Evolutionary conservation across 371 early-diverging fungal species (phyloP).

Genomic region (Syncephalastrum sp.): DNA sequence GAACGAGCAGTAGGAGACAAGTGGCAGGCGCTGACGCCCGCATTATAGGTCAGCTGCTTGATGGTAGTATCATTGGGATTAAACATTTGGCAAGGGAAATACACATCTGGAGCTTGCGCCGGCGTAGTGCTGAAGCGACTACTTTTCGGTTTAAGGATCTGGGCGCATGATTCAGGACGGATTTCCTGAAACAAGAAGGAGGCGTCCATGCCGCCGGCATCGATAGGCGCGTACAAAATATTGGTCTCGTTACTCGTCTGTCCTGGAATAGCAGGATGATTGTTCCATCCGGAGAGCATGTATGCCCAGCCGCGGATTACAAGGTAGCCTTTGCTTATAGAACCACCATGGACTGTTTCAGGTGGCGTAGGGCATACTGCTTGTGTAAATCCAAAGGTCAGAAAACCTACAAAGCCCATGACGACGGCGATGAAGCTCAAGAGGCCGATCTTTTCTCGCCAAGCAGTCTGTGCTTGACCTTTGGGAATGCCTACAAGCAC

Average conservation of each 20-base stretch:
- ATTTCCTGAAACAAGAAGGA: conserved; percentile 50
- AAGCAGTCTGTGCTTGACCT: conserved; percentile 65
- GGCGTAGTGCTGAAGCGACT: neutral
- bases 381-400: conserved; percentile 63
- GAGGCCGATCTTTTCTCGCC: conserved; percentile 85
- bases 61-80: conserved; percentile 44
- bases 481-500: conserved; percentile 38
- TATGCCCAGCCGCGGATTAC: conserved; percentile 59
- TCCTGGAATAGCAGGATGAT: conserved; percentile 46
- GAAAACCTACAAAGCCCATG: conserved; percentile 53
- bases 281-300: conserved; percentile 44
- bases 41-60: conserved; percentile 42
- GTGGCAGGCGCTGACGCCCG: neutral
- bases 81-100: conserved; percentile 72
- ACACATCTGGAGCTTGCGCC: conserved; percentile 37
- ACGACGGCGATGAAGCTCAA: conserved; percentile 61
- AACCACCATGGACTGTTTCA: conserved; percentile 24
- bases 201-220: conserved; percentile 65
- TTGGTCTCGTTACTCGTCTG: conserved; percentile 41
- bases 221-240: conserved; percentile 55
- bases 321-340: conserved; percentile 40
- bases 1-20: conserved; percentile 1
- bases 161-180: conserved; percentile 55
- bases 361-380: conserved; percentile 49
- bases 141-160: conserved; percentile 42